Conservation (phyloP, 2,329 filamentous ascomycete genomes). For the Cladorrhinum sp. region DNA sequence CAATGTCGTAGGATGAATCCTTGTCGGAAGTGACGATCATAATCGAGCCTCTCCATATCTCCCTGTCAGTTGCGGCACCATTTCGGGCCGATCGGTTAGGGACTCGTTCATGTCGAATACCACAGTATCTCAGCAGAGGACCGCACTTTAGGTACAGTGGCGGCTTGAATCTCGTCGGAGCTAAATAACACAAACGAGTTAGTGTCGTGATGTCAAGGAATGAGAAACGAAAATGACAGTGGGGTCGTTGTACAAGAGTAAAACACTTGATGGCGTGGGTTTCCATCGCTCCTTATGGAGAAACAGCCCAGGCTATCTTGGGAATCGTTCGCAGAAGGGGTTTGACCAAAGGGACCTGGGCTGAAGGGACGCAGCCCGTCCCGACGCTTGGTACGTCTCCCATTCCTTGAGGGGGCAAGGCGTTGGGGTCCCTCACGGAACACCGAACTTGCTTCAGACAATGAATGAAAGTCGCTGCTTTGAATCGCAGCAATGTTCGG, state of each 20-base stretch:
- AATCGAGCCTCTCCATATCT: conserved; percentile 88
- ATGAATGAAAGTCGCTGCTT: conserved; percentile 15
- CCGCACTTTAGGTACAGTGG: conserved; percentile 84
- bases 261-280: conserved; percentile 13
- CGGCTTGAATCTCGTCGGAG: conserved; percentile 74
- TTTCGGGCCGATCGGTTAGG: conserved; percentile 37
- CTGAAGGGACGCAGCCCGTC: conserved; percentile 23
- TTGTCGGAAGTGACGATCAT: conserved; percentile 93
- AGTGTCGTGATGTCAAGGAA: conserved; percentile 9
- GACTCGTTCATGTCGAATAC: conserved; percentile 65
- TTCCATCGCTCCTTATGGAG: conserved; percentile 20
- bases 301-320: conserved; percentile 22
- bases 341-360: conserved; percentile 14
- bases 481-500: conserved; percentile 20
- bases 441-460: conserved; percentile 12
- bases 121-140: conserved; percentile 84
- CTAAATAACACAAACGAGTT: conserved; percentile 30
- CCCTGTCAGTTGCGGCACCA: conserved; percentile 50
- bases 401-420: conserved; percentile 12
- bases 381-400: conserved; percentile 19
- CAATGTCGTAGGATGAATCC: conserved; percentile 76
- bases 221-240: not conserved
- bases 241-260: conserved; percentile 23
- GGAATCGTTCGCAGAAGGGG: conserved; percentile 16
- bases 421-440: conserved; percentile 15